These are phyloP conservation scores for Fusarium sp. DNA, from an alignment of 2,329 filamentous ascomycete species.

Conservation along the genomic window DNA sequence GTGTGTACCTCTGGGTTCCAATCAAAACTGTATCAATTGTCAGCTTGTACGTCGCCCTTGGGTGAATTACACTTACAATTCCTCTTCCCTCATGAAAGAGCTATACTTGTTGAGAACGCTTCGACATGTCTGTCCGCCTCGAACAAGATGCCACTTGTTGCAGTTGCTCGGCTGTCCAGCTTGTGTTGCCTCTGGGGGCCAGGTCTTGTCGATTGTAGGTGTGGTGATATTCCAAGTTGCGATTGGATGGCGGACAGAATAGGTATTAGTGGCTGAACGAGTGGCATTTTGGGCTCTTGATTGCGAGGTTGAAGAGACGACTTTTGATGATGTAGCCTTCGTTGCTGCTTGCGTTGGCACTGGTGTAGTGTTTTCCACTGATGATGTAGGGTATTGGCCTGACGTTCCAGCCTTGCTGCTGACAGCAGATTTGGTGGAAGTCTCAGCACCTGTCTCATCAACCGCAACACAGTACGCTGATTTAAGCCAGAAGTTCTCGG, in stretches of 20 bases:
- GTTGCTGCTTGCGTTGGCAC: too few relatives aligned
- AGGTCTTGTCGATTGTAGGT: fast-evolving
- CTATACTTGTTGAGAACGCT: neutral
- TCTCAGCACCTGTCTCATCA: too few relatives aligned
- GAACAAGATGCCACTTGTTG: neutral
- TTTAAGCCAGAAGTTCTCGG: too few relatives aligned
- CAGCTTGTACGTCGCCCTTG: too few relatives aligned
- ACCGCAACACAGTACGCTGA: too few relatives aligned
- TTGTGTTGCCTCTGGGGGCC: neutral
- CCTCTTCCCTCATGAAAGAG: neutral
- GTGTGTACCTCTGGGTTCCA: neutral
- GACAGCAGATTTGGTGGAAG: too few relatives aligned
- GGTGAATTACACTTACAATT: neutral
- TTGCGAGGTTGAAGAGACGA: too few relatives aligned
- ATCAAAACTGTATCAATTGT: neutral
- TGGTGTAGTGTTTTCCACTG: too few relatives aligned
- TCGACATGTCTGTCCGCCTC: fast-evolving
- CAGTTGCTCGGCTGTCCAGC: neutral
- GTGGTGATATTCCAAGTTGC: neutral
- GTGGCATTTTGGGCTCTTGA: neutral
- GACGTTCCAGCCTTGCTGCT: too few relatives aligned
- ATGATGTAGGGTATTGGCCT: too few relatives aligned
- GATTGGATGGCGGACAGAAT: neutral
- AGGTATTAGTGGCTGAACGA: neutral
- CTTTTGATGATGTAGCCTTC: too few relatives aligned